Conservation (phyloP, 2,329 filamentous ascomycete species). For the Dactylellina parvicollis region DNA sequence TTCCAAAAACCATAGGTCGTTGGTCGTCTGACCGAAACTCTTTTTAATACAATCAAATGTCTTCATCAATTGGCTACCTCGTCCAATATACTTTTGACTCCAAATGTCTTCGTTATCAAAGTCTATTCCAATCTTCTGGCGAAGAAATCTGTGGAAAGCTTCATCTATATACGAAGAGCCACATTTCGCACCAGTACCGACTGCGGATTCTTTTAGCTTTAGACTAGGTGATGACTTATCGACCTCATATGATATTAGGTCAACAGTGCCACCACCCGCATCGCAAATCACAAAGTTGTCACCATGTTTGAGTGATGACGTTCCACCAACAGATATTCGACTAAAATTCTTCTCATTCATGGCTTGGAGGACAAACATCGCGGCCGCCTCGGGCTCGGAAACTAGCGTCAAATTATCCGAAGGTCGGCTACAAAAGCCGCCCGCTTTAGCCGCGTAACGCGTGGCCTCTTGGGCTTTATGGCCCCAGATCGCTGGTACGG, state of each 20-base stretch:
- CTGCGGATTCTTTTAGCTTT: conserved; percentile 36
- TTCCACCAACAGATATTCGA: neutral
- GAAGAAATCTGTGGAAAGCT: conserved; percentile 43
- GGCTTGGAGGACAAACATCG: conserved; percentile 26
- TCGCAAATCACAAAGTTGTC: conserved; percentile 55
- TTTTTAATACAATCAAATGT: conserved; percentile 51
- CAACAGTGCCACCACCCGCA: conserved; percentile 55
- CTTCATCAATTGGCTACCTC: conserved; percentile 39
- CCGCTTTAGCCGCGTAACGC: conserved; percentile 4
- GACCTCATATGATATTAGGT: conserved; percentile 54
- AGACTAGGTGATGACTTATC: conserved; percentile 21
- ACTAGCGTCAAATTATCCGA: conserved; percentile 26
- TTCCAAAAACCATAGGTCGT: conserved; percentile 17
- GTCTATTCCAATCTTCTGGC: conserved; percentile 10
- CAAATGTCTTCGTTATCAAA: conserved; percentile 30
- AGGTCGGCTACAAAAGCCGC: conserved; percentile 34
- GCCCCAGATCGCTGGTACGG: conserved; percentile 50
- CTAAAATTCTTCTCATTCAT: conserved; percentile 23
- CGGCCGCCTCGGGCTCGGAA: conserved; percentile 44
- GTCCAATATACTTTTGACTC: conserved; percentile 30
- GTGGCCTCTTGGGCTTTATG: conserved; percentile 44
- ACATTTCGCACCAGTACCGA: conserved; percentile 54
- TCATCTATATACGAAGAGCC: conserved; percentile 54
- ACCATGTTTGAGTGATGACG: conserved; percentile 9
- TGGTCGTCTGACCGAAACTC: conserved; percentile 38